A percentile compares a stretch with the other conserved stretches of the same genome.
phyloP scores from a whole-genome alignment of 1,284 basidiomycete species.

The Bjerkandera adusta region DNA sequence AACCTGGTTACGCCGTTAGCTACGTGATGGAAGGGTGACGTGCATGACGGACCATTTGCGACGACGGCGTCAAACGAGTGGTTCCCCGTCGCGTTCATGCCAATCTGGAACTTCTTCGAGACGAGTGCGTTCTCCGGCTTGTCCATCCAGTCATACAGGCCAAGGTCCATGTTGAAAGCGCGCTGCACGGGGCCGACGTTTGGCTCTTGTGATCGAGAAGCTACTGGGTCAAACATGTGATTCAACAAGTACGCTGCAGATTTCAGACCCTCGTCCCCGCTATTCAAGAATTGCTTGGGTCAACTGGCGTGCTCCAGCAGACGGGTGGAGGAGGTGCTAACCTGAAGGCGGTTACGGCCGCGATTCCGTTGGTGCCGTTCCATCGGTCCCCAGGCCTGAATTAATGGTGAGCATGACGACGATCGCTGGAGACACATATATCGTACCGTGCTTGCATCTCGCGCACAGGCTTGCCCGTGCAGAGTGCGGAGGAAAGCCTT shows the following conservation, averaged over 20 bases:
- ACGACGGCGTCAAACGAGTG: neutral
- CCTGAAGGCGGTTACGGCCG: conserved; percentile 1
- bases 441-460: no score
- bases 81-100: conserved; percentile 4
- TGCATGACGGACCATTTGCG: neutral
- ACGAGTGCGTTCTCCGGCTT: conserved; percentile 5
- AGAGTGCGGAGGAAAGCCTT: conserved; percentile 18
- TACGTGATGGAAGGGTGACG: neutral
- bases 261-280: conserved; percentile 7
- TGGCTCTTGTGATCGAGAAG: conserved; percentile 19
- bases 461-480: neutral
- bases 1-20: conserved; percentile 1
- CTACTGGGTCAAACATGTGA: conserved; percentile 14
- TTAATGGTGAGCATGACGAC: neutral
- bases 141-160: conserved; percentile 8
- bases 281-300: neutral
- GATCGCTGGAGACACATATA: no score
- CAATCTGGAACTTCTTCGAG: conserved; percentile 3
- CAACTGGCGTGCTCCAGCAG: neutral
- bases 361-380: conserved; percentile 10
- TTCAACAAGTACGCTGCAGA: conserved; percentile 9
- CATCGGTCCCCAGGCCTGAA: conserved; percentile 9
- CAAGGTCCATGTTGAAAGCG: neutral
- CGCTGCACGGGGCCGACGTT: conserved; percentile 9
- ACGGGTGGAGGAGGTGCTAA: neutral